Conservation (phyloP, 2,329 filamentous ascomycete species). For the Lasiodiplodia citricola region DNA sequence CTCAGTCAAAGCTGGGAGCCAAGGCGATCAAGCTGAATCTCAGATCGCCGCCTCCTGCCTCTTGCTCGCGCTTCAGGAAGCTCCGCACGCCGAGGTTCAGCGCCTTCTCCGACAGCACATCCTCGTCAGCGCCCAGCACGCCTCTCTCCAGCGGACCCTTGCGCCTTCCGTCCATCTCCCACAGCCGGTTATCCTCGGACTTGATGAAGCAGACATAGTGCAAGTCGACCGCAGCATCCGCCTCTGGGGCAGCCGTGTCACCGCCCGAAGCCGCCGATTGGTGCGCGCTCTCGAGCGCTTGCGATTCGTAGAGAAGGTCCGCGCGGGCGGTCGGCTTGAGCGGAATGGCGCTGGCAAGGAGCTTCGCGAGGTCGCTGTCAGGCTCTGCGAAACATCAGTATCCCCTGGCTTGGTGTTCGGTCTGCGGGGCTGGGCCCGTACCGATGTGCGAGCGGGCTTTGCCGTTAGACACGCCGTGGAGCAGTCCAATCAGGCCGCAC, state of each 20-base stretch:
- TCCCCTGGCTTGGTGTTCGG: background rate
- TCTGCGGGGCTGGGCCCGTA: background rate
- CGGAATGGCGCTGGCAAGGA: slow-evolving; percentile 73
- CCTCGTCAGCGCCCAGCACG: slow-evolving; percentile 48
- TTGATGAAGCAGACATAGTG: slow-evolving; percentile 97
- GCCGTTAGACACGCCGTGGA: slow-evolving; percentile 61
- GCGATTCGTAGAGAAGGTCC: slow-evolving; percentile 75
- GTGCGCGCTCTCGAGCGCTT: slow-evolving; percentile 78
- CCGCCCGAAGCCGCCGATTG: slow-evolving; percentile 75
- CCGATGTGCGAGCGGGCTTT: slow-evolving; percentile 49
- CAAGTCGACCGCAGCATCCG: slow-evolving; percentile 83
- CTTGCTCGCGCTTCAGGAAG: slow-evolving; percentile 64
- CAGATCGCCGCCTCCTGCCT: slow-evolving; percentile 61
- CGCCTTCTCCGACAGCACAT: slow-evolving; percentile 70
- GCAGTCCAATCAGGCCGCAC: slow-evolving; percentile 63
- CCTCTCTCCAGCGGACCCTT: slow-evolving; percentile 74
- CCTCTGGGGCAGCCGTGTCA: slow-evolving; percentile 77
- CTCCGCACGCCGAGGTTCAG: slow-evolving; percentile 70
- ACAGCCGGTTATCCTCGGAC: slow-evolving; percentile 69
- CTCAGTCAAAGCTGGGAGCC: slow-evolving; percentile 61
- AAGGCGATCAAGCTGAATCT: slow-evolving; percentile 68
- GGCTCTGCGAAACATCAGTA: slow-evolving; percentile 41
- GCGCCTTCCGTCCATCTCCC: slow-evolving; percentile 79
- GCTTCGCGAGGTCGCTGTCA: slow-evolving; percentile 63
- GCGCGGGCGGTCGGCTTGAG: slow-evolving; percentile 71